Conservation (phyloP, 2,329 filamentous ascomycete species). For the Ophioceras dolichostomum region DNA sequence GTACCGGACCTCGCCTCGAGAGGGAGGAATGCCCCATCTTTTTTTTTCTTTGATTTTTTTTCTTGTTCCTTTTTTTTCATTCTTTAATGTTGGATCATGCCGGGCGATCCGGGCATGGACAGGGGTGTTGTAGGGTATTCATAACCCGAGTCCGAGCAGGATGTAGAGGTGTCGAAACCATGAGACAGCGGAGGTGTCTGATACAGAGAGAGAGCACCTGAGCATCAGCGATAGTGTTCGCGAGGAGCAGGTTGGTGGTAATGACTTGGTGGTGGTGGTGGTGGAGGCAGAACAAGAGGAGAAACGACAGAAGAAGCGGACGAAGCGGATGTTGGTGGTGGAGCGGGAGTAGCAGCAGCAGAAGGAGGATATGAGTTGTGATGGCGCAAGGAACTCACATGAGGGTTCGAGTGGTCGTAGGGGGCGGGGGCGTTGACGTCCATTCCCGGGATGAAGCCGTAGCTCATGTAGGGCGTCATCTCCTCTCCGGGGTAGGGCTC, state of each 20-base stretch:
- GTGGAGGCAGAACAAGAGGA: conserved; percentile 6
- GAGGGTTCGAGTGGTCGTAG: conserved; percentile 58
- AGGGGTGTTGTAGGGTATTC: conserved; percentile 59
- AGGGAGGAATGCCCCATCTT: too few species aligned
- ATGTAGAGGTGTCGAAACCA: conserved; percentile 56
- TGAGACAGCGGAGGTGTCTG: conserved; percentile 70
- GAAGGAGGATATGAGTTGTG: conserved; percentile 18
- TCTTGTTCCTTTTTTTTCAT: neutral
- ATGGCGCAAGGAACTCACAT: conserved; percentile 54
- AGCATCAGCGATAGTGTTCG: neutral
- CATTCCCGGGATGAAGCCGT: conserved; percentile 51
- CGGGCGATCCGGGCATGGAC: conserved; percentile 61
- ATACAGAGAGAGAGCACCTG: conserved; percentile 1
- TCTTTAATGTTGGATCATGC: conserved; percentile 25
- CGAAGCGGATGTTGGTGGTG: neutral
- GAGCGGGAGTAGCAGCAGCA: conserved; percentile 12
- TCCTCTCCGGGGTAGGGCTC: conserved; percentile 46
- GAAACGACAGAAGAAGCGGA: conserved; percentile 5
- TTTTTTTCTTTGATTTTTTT: neutral
- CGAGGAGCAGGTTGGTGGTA: conserved; percentile 7
- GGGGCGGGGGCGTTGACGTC: conserved; percentile 47
- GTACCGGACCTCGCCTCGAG: too few species aligned
- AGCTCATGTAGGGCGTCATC: conserved; percentile 55
- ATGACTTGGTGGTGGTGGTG: conserved; percentile 6
- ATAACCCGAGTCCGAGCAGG: conserved; percentile 46